Evolutionary conservation across 2,329 filamentous ascomycete species (phyloP), one percentile per base, ranked within the genome.

Genomic region (Rhytidhysteron rufulum): DNA sequence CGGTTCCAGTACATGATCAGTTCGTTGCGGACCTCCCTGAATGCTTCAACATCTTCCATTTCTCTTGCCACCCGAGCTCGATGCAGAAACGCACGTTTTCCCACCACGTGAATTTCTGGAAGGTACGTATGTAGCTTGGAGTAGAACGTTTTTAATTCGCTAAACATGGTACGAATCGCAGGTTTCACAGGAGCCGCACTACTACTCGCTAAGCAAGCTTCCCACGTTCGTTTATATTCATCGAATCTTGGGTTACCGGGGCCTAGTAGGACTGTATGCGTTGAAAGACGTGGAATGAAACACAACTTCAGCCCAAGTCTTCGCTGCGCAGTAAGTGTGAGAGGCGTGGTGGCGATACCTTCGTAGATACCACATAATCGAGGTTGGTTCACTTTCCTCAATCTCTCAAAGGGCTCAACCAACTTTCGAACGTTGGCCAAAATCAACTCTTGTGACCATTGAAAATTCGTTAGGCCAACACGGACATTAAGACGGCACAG

Each of bases 1-100:
- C 38, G 19, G 19, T 54, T 43, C 61, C 61, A 65, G 40, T 52
- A 50, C 18, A 48, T 34, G 6, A 63, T 52, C 5, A 63, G 48
- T 19, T 62, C 58, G 9, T 56, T 53, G 6, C 51, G 44, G 2
- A 63, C 41, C 1, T 41, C 30, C 10, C 56, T 48, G 32, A 65
- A 63, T 1, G 42, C 45, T 19, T 51, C 51, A 6, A 63, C 46
- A 32, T 65, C 49, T 41, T 60, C 55, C 10, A 56, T 47, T 36
- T 65, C 62, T 13, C 60, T 51, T 3, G 62, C 62, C 1, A 65
- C 59, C 13, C 62, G 49, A 3, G 62, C 62, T 5, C 52, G 58
- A 35, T 65, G 62, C 10, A 65, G 45, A 30, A 57, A 60, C 4
- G 43, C 51, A n/a, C 48, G 27, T 25, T 47, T 44, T 4, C 54